Conservation (phyloP, 257 asterid species). For the Solanum neorickii region DNA sequence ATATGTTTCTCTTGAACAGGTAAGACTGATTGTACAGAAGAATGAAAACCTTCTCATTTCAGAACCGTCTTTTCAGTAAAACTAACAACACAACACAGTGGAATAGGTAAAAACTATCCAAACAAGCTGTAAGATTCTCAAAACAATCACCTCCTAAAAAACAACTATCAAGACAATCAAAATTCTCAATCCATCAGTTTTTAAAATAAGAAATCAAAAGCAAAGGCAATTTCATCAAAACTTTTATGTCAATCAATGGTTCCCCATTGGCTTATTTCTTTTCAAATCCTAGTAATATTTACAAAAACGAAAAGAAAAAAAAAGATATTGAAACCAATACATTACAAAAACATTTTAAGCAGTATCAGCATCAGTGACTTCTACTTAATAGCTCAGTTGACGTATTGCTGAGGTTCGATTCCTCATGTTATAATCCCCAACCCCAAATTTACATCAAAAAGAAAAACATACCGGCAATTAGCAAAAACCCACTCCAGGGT, state of each 20-base stretch:
- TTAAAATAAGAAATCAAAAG: not conserved
- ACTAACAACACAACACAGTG: not conserved
- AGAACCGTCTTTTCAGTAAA: not conserved
- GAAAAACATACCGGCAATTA: not conserved
- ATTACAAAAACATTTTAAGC: not conserved
- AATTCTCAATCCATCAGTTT: not conserved
- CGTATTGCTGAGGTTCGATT: not conserved
- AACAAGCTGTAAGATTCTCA: not conserved
- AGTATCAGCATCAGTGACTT: not conserved
- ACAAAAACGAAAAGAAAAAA: not conserved
- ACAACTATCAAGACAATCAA: not conserved
- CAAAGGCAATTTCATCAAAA: not conserved
- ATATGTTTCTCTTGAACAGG: not conserved
- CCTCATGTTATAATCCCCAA: not conserved
- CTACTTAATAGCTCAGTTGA: not conserved
- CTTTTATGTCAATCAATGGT: not conserved
- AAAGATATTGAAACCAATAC: not conserved
- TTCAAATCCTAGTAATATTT: not conserved
- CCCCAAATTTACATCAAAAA: not conserved
- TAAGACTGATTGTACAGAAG: not conserved
- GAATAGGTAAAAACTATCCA: not conserved
- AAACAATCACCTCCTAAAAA: not conserved
- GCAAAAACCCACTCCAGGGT: not conserved
- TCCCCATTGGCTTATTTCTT: not conserved
- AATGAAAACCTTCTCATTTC: not conserved